Conservation (phyloP, 2,329 filamentous ascomycete species). For the Septoria petroselini region DNA sequence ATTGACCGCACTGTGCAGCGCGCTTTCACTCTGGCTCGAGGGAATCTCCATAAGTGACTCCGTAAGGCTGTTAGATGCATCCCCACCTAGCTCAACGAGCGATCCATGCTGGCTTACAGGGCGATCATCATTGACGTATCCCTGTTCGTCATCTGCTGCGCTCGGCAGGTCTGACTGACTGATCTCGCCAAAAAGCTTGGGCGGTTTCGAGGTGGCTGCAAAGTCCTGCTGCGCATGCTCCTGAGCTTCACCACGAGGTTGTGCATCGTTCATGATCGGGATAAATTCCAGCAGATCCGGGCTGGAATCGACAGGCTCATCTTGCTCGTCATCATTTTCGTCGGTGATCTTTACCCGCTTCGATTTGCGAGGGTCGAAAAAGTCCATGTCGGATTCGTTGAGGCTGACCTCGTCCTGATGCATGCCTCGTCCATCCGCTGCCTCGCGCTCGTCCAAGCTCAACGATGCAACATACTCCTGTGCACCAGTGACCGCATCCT, state of each 20-base stretch:
- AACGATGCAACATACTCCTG: slow-evolving; percentile 59
- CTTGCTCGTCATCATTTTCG: slow-evolving; percentile 36
- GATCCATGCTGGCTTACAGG: slow-evolving; percentile 8
- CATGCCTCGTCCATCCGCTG: slow-evolving; percentile 22
- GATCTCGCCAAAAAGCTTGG: slow-evolving; percentile 61
- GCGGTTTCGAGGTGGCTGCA: slow-evolving; percentile 18
- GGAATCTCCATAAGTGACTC: not conserved
- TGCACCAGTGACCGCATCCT: slow-evolving; percentile 51
- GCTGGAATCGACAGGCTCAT: slow-evolving; percentile 38
- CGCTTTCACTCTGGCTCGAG: not conserved
- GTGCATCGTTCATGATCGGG: slow-evolving; percentile 29
- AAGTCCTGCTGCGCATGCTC: slow-evolving; percentile 17
- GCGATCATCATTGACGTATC: slow-evolving; percentile 1
- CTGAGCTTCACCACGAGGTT: slow-evolving; percentile 1
- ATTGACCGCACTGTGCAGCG: slow-evolving; percentile 6
- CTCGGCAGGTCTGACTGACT: slow-evolving; percentile 54
- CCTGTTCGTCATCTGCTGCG: slow-evolving; percentile 38
- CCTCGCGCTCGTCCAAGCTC: slow-evolving; percentile 53
- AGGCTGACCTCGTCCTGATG: slow-evolving; percentile 34
- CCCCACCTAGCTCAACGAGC: not conserved
- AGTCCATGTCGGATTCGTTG: slow-evolving; percentile 39
- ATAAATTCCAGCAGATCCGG: slow-evolving; percentile 39
- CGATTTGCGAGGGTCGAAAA: slow-evolving; percentile 42
- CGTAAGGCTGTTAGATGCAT: not conserved
- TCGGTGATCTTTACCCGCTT: slow-evolving; percentile 47